phyloP scores from a whole-genome alignment of 192 early-diverging fungal genomes.

The Obelidium mucronatum region DNA sequence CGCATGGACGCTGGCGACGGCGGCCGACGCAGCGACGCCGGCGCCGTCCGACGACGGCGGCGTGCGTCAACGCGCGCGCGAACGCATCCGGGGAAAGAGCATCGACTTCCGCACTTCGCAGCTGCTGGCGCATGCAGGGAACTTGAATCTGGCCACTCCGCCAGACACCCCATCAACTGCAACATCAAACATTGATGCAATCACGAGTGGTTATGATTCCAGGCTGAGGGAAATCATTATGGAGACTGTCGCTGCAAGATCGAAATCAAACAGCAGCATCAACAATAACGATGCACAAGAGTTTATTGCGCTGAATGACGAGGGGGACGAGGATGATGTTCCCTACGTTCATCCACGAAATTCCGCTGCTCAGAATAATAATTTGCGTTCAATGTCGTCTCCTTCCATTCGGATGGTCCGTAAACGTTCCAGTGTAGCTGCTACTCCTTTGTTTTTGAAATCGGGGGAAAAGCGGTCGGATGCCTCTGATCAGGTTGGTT shows the following conservation, averaged over 20 bases:
- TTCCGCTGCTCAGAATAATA: neutral
- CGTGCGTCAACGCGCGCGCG: conserved; percentile 16
- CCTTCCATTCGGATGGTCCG: conserved; percentile 15
- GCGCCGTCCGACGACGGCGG: neutral
- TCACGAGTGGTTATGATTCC: neutral
- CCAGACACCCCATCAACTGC: neutral
- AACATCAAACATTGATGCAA: neutral
- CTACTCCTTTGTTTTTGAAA: too few relatives aligned
- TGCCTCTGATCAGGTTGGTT: too few relatives aligned
- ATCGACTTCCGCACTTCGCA: conserved; percentile 9
- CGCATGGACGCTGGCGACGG: neutral
- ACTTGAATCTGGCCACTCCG: neutral
- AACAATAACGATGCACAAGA: neutral
- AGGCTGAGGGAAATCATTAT: conserved; percentile 11
- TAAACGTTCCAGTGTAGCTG: conserved; percentile 1
- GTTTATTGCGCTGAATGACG: conserved; percentile 7
- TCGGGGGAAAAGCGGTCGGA: too few relatives aligned
- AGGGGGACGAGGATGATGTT: neutral
- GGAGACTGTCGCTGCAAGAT: neutral
- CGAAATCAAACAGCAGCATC: neutral
- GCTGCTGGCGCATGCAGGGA: too few relatives aligned
- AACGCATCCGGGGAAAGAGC: conserved; percentile 16
- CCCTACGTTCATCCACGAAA: neutral
- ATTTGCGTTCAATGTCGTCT: neutral
- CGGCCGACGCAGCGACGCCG: too few relatives aligned